Base-by-base conservation (phyloP, 805 yeast species). In the Candida nemodendra region DNA sequence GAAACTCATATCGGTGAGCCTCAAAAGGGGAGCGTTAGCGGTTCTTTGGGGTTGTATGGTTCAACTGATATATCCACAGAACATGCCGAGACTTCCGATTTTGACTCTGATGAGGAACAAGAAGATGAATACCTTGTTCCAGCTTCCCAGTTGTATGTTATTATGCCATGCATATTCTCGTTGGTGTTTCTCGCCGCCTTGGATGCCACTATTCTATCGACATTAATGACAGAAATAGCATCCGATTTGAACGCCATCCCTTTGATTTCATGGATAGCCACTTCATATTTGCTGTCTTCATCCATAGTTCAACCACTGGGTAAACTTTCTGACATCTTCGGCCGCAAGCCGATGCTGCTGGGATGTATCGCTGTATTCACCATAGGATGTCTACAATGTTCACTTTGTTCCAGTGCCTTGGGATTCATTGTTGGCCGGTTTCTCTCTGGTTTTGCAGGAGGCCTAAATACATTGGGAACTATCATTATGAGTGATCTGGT, bases 401-500 rank as follows among this genome's bases (percentile, higher is more conserved):
- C 75, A 4, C 25, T 69, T 1, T 72, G 82, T 1, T 61, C 65
- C 31, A 62, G 73, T 11, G 69, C 80, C 11, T 47, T 64, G 30
- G 48, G 68, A 37, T 65, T 83, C 45, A 75, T 81, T 6, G 34
- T 64, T 19, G 74, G 83, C 5, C 63, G 89, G 48, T 81, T 87
- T 44, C 67, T 89, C 35, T 79, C 95, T 24, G 97, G 97, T 6
- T 73, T 85, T 47, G 96, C 96, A 9, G 95, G 95, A n/a, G 96
- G 96, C 1, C 73, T 88, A 53, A 80, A 83, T 41, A 75, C 93
- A 0, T 65, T 88, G 46, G 75, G 84, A 28, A 83, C 95, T 11
- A 84, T 89, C 39, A 74, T 87, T 9, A 75, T 84, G 60, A 77
- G 86, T 36, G 96, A 89, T 58, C 68, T 87, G 36, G 81, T 90